These are phyloP conservation scores for Nemania sp. DNA, from an alignment of 2,329 filamentous ascomycete genomes.

Conservation along the genomic window DNA sequence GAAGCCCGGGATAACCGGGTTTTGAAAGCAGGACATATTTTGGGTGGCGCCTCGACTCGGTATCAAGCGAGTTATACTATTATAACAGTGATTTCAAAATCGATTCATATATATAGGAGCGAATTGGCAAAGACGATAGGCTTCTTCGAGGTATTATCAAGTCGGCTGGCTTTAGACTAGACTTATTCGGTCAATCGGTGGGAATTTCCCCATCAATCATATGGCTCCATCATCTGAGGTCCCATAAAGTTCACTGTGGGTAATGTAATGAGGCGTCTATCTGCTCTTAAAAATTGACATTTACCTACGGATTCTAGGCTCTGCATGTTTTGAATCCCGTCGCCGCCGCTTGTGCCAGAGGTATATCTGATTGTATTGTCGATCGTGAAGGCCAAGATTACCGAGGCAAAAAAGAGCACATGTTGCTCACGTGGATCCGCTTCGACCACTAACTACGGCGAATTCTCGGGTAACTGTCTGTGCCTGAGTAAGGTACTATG, in stretches of 20 bases:
- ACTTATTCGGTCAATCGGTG: slow-evolving; percentile 31
- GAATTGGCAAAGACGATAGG: not conserved
- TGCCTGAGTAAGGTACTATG: not conserved
- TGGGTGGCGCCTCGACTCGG: not conserved
- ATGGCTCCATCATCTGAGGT: slow-evolving; percentile 1
- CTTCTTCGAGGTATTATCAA: not conserved
- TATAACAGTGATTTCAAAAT: not conserved
- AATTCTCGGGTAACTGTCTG: not conserved
- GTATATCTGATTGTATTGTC: not conserved
- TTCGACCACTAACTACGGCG: not conserved
- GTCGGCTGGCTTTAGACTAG: slow-evolving; percentile 9
- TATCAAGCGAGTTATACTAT: not conserved
- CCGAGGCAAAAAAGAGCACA: not conserved
- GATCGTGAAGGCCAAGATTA: not conserved
- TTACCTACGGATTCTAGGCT: not conserved
- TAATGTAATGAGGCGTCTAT: not conserved
- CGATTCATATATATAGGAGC: not conserved
- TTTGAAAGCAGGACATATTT: slow-evolving; percentile 49
- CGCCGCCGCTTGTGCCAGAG: not conserved
- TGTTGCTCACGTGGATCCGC: not conserved
- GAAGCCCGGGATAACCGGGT: slow-evolving; percentile 70
- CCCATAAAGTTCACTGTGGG: not conserved
- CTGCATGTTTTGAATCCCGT: not conserved
- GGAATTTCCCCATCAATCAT: slow-evolving; percentile 44
- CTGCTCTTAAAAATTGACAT: not conserved